Conservation (phyloP, 371 early-diverging fungal genomes). For the Apophysomyces ossiformis region DNA sequence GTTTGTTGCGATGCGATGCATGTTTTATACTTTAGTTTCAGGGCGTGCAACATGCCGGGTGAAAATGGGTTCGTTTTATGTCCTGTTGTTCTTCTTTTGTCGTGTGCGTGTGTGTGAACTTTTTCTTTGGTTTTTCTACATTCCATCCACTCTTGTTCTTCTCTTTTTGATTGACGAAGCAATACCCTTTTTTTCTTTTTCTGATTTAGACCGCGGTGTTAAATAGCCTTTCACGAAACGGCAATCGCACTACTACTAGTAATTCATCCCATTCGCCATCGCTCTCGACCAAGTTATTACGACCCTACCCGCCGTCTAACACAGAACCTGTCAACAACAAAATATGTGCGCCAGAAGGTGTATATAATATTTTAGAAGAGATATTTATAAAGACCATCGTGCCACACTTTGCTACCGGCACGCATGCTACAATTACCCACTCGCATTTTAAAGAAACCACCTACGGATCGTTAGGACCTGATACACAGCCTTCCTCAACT, state of each 20-base stretch:
- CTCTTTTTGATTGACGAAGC: no score
- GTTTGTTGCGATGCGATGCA: background rate
- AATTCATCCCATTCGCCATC: background rate
- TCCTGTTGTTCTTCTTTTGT: background rate
- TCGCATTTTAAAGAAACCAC: background rate
- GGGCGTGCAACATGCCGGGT: background rate
- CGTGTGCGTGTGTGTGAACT: no score
- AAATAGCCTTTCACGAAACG: slow-evolving; percentile 5
- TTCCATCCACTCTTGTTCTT: no score
- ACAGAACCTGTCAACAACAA: slow-evolving; percentile 42
- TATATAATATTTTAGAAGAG: slow-evolving; percentile 54
- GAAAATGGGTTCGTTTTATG: background rate
- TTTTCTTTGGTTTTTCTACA: no score
- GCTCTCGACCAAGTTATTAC: slow-evolving; percentile 14
- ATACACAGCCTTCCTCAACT: slow-evolving; percentile 20
- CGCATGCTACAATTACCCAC: slow-evolving; percentile 14
- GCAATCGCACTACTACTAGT: background rate
- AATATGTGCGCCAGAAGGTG: slow-evolving; percentile 62
- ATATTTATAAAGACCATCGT: slow-evolving; percentile 52
- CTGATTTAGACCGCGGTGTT: background rate
- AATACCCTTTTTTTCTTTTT: no score
- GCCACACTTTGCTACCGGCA: slow-evolving; percentile 58
- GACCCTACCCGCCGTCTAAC: slow-evolving; percentile 48
- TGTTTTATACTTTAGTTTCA: background rate
- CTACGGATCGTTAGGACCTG: background rate